Percentiles rank a stretch among this genome's conserved stretches.
These are phyloP conservation scores for Phytophthora meadii DNA, from an alignment of 352 stramenopile species.

Conservation along the genomic window DNA sequence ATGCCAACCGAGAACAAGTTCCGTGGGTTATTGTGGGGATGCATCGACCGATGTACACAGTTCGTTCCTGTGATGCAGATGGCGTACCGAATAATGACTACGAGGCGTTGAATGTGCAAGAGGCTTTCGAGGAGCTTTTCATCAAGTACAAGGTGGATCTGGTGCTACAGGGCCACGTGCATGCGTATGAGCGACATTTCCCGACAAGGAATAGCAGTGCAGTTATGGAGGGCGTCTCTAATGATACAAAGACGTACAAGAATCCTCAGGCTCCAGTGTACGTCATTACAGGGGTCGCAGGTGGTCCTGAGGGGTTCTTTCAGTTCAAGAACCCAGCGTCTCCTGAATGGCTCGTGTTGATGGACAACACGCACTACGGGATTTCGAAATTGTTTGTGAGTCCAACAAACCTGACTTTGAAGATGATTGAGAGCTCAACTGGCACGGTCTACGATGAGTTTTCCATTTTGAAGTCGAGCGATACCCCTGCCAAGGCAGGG, in stretches of 20 bases:
- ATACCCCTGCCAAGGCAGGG: too few species aligned
- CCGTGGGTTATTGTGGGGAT: conserved; percentile 66
- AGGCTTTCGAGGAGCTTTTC: conserved; percentile 63
- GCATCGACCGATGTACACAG: conserved; percentile 62
- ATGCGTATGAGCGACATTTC: conserved; percentile 61
- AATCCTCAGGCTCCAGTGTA: conserved; percentile 60
- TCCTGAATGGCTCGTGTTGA: conserved; percentile 40
- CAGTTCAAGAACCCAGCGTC: conserved; percentile 28
- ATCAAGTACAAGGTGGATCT: conserved; percentile 72
- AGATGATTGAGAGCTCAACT: conserved; percentile 35
- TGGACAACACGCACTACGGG: conserved; percentile 43
- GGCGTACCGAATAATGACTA: conserved; percentile 20
- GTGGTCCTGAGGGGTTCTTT: conserved; percentile 40
- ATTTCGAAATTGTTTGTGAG: conserved; percentile 41
- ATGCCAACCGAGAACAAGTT: conserved; percentile 48
- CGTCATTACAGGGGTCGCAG: conserved; percentile 47
- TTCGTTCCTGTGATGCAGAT: conserved; percentile 32
- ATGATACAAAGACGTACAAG: conserved; percentile 44
- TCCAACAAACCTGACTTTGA: conserved; percentile 39
- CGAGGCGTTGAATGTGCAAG: conserved; percentile 40
- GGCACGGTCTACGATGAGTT: conserved; percentile 45
- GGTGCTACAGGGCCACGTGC: conserved; percentile 57
- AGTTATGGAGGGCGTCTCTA: conserved; percentile 52
- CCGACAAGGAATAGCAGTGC: conserved; percentile 46
- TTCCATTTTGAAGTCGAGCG: conserved; percentile 30